Conservation (phyloP, 1,284 basidiomycete genomes). For the Fomitopsis betulina region DNA sequence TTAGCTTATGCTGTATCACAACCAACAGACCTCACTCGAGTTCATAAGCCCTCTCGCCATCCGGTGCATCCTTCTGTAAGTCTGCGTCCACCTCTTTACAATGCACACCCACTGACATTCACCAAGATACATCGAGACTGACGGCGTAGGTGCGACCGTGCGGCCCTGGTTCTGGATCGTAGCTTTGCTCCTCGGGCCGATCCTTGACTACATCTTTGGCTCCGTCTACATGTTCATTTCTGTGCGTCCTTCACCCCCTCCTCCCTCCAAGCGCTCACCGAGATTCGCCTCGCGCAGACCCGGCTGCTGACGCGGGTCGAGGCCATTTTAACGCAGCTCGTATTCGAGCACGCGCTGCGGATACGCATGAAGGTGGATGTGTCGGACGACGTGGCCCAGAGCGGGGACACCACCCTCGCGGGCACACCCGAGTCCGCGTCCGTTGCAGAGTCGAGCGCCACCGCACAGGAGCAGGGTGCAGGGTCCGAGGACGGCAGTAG, state of each 20-base stretch:
- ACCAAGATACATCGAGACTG: slow-evolving; percentile 38
- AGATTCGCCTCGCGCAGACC: slow-evolving; percentile 14
- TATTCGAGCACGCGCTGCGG: slow-evolving; percentile 54
- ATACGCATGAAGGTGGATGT: slow-evolving; percentile 42
- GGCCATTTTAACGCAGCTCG: slow-evolving; percentile 49
- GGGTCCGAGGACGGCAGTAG: slow-evolving; percentile 5
- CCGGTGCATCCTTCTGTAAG: slow-evolving; percentile 14
- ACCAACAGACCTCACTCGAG: slow-evolving; percentile 38
- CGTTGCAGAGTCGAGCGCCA: slow-evolving; percentile 12
- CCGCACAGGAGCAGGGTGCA: slow-evolving; percentile 11
- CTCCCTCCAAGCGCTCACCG: neutral
- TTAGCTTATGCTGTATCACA: slow-evolving; percentile 15
- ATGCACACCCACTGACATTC: neutral
- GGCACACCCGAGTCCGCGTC: slow-evolving; percentile 25
- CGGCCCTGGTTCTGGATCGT: slow-evolving; percentile 60
- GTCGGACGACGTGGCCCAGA: neutral
- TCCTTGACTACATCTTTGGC: slow-evolving; percentile 33
- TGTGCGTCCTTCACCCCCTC: slow-evolving; percentile 23
- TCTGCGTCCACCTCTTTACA: neutral
- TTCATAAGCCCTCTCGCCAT: slow-evolving; percentile 38
- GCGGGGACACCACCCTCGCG: slow-evolving; percentile 13
- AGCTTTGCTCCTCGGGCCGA: slow-evolving; percentile 56
- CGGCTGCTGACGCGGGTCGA: slow-evolving; percentile 38
- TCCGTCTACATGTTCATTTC: slow-evolving; percentile 49
- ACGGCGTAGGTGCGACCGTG: slow-evolving; percentile 33